Evolutionary conservation across 495 filamentous ascomycete species (phyloP).

Genomic region (Beverwykella pulmonaria): DNA sequence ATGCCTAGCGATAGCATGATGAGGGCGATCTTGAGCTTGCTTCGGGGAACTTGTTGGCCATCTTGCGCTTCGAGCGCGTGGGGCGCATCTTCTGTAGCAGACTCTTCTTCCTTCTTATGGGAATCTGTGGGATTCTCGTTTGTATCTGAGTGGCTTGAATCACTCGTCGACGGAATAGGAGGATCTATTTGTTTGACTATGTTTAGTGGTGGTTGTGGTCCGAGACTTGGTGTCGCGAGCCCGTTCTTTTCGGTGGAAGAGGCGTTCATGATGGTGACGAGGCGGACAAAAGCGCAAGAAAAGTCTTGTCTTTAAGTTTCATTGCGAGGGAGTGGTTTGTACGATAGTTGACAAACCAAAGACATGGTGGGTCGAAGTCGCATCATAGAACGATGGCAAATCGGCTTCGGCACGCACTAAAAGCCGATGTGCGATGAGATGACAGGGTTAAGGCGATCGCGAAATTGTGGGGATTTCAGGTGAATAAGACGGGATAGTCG

Average conservation of each 20-base stretch:
- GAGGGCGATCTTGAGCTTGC: conserved; percentile 45
- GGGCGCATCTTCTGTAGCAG: not conserved
- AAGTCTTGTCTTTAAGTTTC: not conserved
- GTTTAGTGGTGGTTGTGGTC: not conserved
- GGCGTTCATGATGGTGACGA: not conserved
- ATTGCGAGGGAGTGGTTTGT: not conserved
- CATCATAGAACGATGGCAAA: not conserved
- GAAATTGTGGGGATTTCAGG: too few species aligned
- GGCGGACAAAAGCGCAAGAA: not conserved
- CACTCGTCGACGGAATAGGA: not conserved
- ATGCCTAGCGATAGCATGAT: conserved; percentile 47
- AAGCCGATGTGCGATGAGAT: not conserved
- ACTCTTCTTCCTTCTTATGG: not conserved
- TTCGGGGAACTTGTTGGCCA: conserved; percentile 31
- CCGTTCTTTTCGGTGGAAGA: not conserved
- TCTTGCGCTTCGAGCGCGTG: conserved; percentile 1
- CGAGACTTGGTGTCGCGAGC: not conserved
- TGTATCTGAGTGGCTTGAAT: not conserved
- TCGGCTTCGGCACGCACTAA: not conserved
- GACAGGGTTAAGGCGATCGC: not conserved
- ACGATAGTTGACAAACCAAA: not conserved
- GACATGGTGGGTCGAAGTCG: not conserved
- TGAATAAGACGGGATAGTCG: too few species aligned
- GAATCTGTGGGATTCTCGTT: not conserved
- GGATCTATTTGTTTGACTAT: not conserved